phyloP scores from a whole-genome alignment of 2,329 filamentous ascomycete species.

The Dendrostoma leiphaemia region DNA sequence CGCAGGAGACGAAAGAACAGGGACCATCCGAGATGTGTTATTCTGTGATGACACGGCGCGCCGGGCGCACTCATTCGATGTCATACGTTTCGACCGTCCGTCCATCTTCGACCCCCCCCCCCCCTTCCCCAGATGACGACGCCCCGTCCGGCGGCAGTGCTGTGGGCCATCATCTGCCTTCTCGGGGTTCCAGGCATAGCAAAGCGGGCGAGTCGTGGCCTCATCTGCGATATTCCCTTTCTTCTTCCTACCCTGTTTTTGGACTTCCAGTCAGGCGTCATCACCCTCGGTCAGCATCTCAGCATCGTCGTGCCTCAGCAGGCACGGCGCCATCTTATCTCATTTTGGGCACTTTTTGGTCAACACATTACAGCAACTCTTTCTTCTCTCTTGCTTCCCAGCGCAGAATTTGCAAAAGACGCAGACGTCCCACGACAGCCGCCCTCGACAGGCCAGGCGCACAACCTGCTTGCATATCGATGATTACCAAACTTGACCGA shows the following conservation, averaged over 20 bases:
- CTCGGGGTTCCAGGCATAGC: too few species aligned
- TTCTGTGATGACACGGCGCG: slow-evolving; percentile 8
- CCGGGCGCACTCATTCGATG: not conserved
- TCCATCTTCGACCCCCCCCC: too few species aligned
- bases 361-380: too few species aligned
- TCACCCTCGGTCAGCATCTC: not conserved
- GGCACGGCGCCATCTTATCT: not conserved
- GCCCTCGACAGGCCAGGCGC: not conserved
- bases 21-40: slow-evolving; percentile 18
- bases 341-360: too few species aligned
- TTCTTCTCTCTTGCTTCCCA: not conserved
- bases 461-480: not conserved
- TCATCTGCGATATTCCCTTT: too few species aligned
- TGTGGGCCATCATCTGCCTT: not conserved
- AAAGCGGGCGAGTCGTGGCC: not conserved
- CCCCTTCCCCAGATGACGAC: not conserved
- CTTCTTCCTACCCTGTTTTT: too few species aligned
- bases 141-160: not conserved
- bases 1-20: slow-evolving; percentile 14
- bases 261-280: not conserved
- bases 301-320: not conserved
- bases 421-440: slow-evolving; percentile 4
- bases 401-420: slow-evolving; percentile 3
- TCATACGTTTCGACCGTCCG: not conserved
- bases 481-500: not conserved